A percentile compares a stretch with the other conserved stretches of the same genome.
Evolutionary conservation across 2,329 filamentous ascomycete genomes (phyloP).

Genomic region (Pseudogymnoascus verrucosus): DNA sequence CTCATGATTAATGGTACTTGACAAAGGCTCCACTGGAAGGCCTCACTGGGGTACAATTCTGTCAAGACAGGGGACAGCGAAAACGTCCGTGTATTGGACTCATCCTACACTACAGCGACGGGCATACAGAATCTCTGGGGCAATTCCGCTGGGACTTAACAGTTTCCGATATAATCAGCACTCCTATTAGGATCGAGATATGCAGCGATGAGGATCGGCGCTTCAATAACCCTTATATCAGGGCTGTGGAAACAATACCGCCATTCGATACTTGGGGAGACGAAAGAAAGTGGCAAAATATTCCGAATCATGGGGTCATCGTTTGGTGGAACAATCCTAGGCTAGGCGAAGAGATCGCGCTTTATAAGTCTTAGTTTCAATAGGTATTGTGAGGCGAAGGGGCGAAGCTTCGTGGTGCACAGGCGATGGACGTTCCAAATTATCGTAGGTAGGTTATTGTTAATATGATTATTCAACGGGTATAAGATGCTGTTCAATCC

Average conservation of each 20-base stretch:
- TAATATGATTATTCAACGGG: not conserved
- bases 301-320: not conserved
- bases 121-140: not conserved
- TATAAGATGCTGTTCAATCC: conserved; percentile 3
- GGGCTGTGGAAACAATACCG: not conserved
- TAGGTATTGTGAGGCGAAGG: not conserved
- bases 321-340: not conserved
- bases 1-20: not conserved
- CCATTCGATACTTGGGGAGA: not conserved
- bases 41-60: not conserved
- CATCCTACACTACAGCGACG: not conserved
- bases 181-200: not conserved
- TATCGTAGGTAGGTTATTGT: not conserved
- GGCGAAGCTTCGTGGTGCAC: not conserved
- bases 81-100: not conserved
- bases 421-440: not conserved
- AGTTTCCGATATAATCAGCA: not conserved
- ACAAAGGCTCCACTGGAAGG: not conserved
- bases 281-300: not conserved
- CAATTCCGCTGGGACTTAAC: not conserved
- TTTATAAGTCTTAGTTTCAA: not conserved
- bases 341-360: not conserved
- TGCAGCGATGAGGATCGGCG: not conserved
- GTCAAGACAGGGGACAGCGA: not conserved
- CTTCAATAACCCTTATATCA: not conserved